These are phyloP conservation scores for Pinus albicaulis DNA, from an alignment of 75 land plant genomes.

Conservation along the genomic window DNA sequence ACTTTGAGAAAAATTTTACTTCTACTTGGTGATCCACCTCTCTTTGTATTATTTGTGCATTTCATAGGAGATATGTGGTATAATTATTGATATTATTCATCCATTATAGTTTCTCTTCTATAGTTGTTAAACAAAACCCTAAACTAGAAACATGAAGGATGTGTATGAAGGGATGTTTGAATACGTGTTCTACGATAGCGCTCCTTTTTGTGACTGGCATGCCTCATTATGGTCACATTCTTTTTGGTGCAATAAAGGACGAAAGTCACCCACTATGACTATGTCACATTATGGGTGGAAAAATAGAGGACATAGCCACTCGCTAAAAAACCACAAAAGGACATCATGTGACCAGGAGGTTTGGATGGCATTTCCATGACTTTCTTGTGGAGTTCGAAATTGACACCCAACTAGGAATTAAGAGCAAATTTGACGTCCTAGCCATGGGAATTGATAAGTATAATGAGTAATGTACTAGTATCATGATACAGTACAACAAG, in stretches of 20 bases:
- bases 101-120: too few species aligned
- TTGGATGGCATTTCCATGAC: slow-evolving; percentile 99
- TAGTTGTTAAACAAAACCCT: too few species aligned
- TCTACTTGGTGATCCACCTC: too few species aligned
- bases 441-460: slow-evolving; percentile 84
- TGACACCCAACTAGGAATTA: slow-evolving; percentile 63
- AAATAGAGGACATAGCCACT: slow-evolving; percentile 97
- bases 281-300: slow-evolving; percentile 97
- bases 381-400: slow-evolving; percentile 96
- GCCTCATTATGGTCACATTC: slow-evolving; percentile 98
- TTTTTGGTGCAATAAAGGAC: too few species aligned
- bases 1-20: too few species aligned
- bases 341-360: slow-evolving; percentile 88
- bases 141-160: slow-evolving; percentile 60
- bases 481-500: slow-evolving; percentile 85
- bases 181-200: slow-evolving; percentile 98
- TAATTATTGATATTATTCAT: too few species aligned
- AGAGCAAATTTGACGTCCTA: slow-evolving; percentile 63
- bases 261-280: too few species aligned
- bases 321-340: slow-evolving; percentile 82
- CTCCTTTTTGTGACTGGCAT: slow-evolving; percentile 99
- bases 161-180: slow-evolving; percentile 84
- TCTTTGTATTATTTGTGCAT: too few species aligned
- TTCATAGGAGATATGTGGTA: too few species aligned
- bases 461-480: slow-evolving; percentile 87